Evolutionary conservation across 1,284 basidiomycete species (phyloP), one percentile per base, ranked within the genome.

Genomic region (Papiliotrema flavescens): DNA sequence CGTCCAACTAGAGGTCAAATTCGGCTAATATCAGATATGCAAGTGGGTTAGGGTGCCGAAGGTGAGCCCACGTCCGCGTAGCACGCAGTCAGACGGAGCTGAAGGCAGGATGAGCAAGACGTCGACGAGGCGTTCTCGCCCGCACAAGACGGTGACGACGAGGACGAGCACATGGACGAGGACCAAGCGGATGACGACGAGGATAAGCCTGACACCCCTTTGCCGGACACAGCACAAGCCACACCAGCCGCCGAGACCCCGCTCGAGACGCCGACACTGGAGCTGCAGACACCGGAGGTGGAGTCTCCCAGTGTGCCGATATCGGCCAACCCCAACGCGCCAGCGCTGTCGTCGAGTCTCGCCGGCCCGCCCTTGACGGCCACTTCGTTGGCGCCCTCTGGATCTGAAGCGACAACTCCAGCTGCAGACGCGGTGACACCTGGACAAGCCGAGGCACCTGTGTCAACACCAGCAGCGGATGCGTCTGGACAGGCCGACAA

Each of bases 81-180:
- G 28, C 11, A 11, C 6, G 11, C 28, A 6, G 11, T 11, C 11
- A 6, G 28, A 32, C 23, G 43, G 9, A 20, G n/a, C 26, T 50
- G 24, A 50, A 6, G 20, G 20, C 26, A 52, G n/a, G 56, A 53
- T 3, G 60, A 57, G 2, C 60, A 62, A 4, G 56, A 61, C n/a
- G 58, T 48, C 9, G 62, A 62, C 11, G 60, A 56, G 4, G 60
- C 61, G 4, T 48, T 53, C 46, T 37, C 51, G 2, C 14, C 17
- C 2, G 61, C 53, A 6, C 55, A 48, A n/a, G 60, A 62, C 11
- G 59, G 65, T n/a, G 66, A 59, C 11, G 52, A 62, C 11, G 62
- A 61, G 20, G 50, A 46, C 2, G 60, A 60, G 8, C 48, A 14
- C 60, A 35, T 11, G 20, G 63, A 51, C 15, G 54, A 56, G 2